A percentile compares a stretch with the other conserved stretches of the same genome.
phyloP scores from a whole-genome alignment of 2,329 filamentous ascomycete species.

The Diatrype stigma region DNA sequence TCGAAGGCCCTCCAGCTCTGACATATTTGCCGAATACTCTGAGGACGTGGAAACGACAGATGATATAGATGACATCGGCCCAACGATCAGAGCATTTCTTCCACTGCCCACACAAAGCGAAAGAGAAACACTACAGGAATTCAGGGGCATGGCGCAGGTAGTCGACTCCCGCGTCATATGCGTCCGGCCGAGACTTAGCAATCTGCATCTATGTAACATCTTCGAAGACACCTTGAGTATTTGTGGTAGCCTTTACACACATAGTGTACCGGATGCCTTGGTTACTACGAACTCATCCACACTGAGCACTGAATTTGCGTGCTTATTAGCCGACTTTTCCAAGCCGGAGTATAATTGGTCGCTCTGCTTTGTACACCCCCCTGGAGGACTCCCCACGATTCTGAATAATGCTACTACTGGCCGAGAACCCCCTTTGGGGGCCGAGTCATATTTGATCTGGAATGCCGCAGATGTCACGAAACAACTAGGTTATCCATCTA shows the following conservation, averaged over 20 bases:
- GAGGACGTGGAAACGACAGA: background rate
- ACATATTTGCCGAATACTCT: background rate
- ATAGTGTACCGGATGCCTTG: background rate
- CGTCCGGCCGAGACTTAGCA: background rate
- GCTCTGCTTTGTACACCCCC: background rate
- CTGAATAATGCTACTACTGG: background rate
- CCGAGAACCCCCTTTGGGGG: too few relatives aligned
- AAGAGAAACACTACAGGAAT: background rate
- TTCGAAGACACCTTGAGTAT: background rate
- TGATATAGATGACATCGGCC: background rate
- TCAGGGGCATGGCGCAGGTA: background rate
- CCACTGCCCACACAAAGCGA: background rate
- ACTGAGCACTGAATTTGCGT: background rate
- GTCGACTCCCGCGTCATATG: background rate
- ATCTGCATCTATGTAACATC: background rate
- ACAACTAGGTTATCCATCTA: too few relatives aligned
- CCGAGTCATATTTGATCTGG: background rate
- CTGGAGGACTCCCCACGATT: background rate
- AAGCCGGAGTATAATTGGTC: background rate
- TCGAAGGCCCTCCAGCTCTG: background rate
- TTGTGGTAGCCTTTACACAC: background rate
- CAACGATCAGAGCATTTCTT: background rate
- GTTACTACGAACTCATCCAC: background rate
- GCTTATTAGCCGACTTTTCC: background rate
- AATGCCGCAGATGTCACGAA: background rate